Evolutionary conservation across 2,329 filamentous ascomycete genomes (phyloP).

Genomic region (Ophiostoma tasmaniense): DNA sequence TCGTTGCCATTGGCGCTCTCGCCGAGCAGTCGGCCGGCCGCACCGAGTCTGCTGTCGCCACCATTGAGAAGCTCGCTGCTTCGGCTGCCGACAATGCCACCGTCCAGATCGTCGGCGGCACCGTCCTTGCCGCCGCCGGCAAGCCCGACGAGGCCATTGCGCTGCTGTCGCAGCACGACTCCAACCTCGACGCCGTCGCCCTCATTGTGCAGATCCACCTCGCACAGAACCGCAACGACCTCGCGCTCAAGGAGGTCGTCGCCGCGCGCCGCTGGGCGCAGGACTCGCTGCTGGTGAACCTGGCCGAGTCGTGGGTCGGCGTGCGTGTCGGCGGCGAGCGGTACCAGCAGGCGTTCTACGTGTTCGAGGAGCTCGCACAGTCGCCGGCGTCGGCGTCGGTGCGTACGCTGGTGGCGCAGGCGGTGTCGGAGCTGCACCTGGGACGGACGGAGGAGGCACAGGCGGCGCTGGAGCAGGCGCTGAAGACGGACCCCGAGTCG

Average conservation of each 20-base stretch:
- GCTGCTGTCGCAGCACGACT: constrained; percentile 73
- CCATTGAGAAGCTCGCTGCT: constrained; percentile 58
- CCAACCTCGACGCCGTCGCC: constrained; percentile 72
- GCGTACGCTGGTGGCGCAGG: constrained; percentile 73
- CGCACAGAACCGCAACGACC: constrained; percentile 80
- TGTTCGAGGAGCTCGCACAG: constrained; percentile 92
- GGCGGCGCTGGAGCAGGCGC: constrained; percentile 69
- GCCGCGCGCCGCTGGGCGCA: constrained; percentile 89
- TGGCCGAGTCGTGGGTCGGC: constrained; percentile 93
- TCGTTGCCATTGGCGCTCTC: constrained; percentile 67
- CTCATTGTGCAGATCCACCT: constrained; percentile 89
- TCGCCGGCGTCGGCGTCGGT: constrained; percentile 71
- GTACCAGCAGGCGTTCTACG: constrained; percentile 95
- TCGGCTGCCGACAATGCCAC: constrained; percentile 62
- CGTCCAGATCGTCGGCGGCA: constrained; percentile 77
- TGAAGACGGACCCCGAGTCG: constrained; percentile 63
- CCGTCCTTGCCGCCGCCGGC: constrained; percentile 68
- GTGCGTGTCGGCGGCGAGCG: constrained; percentile 84
- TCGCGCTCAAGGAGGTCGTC: constrained; percentile 81
- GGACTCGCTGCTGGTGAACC: constrained; percentile 84
- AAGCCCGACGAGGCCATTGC: constrained; percentile 79
- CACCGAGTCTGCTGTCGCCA: constrained; percentile 51
- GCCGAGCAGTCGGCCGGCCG: constrained; percentile 58
- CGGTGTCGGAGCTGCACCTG: constrained; percentile 83
- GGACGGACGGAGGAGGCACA: constrained; percentile 84